phyloP scores from a whole-genome alignment of 257 asterid genomes.

The Primulina huaijiensis region DNA sequence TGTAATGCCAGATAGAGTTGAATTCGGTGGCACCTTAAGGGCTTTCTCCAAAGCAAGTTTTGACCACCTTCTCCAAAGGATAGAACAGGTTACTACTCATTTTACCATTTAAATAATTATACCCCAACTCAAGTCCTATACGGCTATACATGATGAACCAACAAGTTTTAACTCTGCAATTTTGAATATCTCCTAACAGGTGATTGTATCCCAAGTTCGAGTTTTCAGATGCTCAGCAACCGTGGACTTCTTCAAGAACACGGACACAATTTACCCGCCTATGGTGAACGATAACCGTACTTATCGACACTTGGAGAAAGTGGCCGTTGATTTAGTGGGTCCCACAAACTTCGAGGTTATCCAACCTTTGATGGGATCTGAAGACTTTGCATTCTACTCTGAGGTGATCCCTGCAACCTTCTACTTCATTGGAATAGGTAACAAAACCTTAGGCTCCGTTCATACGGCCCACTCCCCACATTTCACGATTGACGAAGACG shows the following conservation, averaged over 20 bases:
- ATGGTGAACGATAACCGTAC: slow-evolving; percentile 36
- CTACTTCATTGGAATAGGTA: slow-evolving; percentile 42
- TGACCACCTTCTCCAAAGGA: slow-evolving; percentile 57
- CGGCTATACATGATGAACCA: not conserved
- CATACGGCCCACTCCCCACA: slow-evolving; percentile 42
- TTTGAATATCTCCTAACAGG: slow-evolving; percentile 29
- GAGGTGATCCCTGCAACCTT: slow-evolving; percentile 43
- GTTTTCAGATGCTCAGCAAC: slow-evolving; percentile 46
- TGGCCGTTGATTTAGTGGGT: slow-evolving; percentile 32
- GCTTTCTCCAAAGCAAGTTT: slow-evolving; percentile 72
- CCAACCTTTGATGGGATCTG: slow-evolving; percentile 46
- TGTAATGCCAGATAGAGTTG: slow-evolving; percentile 38
- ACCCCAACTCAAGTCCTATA: too few relatives aligned
- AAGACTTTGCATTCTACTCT: slow-evolving; percentile 50
- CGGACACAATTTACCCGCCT: slow-evolving; percentile 43
- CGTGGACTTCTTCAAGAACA: slow-evolving; percentile 43
- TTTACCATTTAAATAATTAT: not conserved
- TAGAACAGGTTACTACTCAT: slow-evolving; percentile 54
- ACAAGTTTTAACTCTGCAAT: not conserved
- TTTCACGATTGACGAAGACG: slow-evolving; percentile 54
- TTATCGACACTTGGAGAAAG: slow-evolving; percentile 36
- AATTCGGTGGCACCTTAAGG: slow-evolving; percentile 76
- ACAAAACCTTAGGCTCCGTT: slow-evolving; percentile 37
- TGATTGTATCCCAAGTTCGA: slow-evolving; percentile 36
- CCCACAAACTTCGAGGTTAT: slow-evolving; percentile 33